These are phyloP conservation scores for Coemansia sp. DNA, from an alignment of 192 early-diverging fungal species.

Conservation along the genomic window DNA sequence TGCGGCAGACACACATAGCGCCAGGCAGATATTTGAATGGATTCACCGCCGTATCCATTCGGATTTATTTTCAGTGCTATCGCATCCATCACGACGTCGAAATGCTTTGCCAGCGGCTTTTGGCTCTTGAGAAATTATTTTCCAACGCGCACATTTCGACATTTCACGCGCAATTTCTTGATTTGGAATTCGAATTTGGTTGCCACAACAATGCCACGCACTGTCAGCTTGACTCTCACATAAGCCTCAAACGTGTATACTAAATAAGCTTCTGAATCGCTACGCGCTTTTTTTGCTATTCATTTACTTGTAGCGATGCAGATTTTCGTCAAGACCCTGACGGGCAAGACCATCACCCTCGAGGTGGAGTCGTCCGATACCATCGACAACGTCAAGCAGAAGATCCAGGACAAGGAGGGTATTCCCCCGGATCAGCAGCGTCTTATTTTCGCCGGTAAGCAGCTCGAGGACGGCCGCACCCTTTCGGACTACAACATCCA, in stretches of 20 bases:
- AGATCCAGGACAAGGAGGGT: constrained; percentile 98
- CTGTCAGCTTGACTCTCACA: background rate
- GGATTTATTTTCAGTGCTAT: background rate
- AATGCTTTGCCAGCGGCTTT: background rate
- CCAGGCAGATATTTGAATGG: background rate
- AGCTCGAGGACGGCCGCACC: constrained; percentile 98
- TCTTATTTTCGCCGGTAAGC: constrained; percentile 99
- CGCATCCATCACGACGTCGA: background rate
- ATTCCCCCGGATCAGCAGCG: constrained; percentile 99
- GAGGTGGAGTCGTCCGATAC: constrained; percentile 93
- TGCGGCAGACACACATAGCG: background rate
- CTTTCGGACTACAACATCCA: constrained; percentile 99
- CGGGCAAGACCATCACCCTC: constrained; percentile 83
- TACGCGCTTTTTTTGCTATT: background rate
- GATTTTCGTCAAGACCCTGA: constrained; percentile 88
- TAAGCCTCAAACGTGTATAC: background rate
- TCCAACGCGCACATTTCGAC: background rate
- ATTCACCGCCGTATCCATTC: constrained; percentile 19
- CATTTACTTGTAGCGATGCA: constrained; percentile 61
- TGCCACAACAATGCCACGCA: background rate
- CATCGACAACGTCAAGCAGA: constrained; percentile 90
- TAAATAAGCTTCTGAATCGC: background rate
- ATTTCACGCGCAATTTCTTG: background rate
- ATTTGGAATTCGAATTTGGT: background rate
- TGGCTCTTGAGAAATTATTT: background rate